phyloP scores from a whole-genome alignment of 2,329 filamentous ascomycete species.

The Grosmannia serpens region DNA sequence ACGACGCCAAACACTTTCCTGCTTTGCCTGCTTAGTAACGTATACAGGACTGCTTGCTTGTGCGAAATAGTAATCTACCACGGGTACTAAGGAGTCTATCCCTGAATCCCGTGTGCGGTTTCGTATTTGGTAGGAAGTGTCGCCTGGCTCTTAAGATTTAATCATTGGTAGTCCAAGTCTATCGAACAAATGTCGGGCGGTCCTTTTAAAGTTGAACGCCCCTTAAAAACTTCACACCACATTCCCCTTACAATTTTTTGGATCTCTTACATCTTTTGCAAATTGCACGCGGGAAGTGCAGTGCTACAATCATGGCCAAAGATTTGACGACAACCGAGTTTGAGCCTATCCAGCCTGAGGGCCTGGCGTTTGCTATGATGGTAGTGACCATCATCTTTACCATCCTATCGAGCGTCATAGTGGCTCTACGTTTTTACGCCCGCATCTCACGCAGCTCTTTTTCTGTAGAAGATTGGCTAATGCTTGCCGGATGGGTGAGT shows the following conservation, averaged over 20 bases:
- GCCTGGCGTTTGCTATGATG: slow-evolving; percentile 3
- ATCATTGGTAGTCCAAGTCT: neutral
- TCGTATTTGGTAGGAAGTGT: no score
- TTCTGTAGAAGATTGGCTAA: slow-evolving; percentile 3
- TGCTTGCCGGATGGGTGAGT: slow-evolving; percentile 3
- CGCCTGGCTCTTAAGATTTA: neutral
- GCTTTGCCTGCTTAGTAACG: no score
- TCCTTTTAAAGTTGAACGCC: neutral
- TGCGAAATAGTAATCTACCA: no score
- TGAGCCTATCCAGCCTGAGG: slow-evolving; percentile 1
- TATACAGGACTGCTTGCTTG: no score
- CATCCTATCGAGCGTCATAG: slow-evolving; percentile 12
- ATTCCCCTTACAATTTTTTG: neutral
- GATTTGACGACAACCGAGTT: neutral
- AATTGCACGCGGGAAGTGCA: neutral
- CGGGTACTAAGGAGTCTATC: no score
- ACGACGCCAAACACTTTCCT: no score
- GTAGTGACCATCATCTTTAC: slow-evolving; percentile 9
- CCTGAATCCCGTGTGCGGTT: no score
- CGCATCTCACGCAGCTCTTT: neutral
- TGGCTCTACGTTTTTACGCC: slow-evolving; percentile 14
- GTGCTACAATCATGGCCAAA: neutral
- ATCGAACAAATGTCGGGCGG: no score
- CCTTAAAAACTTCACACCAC: neutral
- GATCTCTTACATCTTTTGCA: neutral